Base-by-base conservation (phyloP, 2,329 filamentous ascomycete genomes). In the Podosphaera fusca region DNA sequence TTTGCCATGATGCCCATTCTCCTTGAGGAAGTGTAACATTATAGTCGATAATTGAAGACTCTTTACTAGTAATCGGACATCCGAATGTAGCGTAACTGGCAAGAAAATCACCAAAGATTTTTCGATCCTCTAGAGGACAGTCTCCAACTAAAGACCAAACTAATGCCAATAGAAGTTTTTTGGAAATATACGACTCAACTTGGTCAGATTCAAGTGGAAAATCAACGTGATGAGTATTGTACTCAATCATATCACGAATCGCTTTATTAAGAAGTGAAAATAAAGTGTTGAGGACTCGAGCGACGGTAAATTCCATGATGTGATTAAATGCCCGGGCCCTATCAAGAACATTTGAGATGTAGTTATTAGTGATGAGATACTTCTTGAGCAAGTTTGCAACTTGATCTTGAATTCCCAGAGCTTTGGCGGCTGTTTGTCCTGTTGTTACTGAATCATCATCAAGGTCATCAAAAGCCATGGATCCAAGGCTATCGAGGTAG, bases 141-240 rank as follows among this genome's bases (percentile, higher is more conserved):
- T 99, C 92, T 61, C 92, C 94, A 4, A 89, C 94, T 55, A 98
- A 78, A 2, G 92, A 89, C 92, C 92, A 99, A 1, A 96, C 88
- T 36, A 95, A 73, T 7, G 89, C 88, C 51, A 98, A 77, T 9
- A 98, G 77, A 55, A 98, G 76, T 72, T 95, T 98, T 77, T 96
- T 98, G 5, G 89, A 82, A 29, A 95, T 75, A 67, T 87, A 99
- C 0, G 79, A 79, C 69, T 96, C 90, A 35, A 94, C 79, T 68
- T 95, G 88, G 64, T 95, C 89, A 7, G 83, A 76, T 56, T 95
- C 89, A 8, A 98, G 76, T 4, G 89, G 85, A 69, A 98, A 98
- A 68, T 99, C 94, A 3, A 86, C 74, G 68, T 98, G 92, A 65
- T 95, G 87, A 40, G 85, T 77, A 63, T 98, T 96, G 73, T 98